Evolutionary conservation across 108 stramenopile genomes (phyloP).

Genomic region (Aureococcus anophagefferens): DNA sequence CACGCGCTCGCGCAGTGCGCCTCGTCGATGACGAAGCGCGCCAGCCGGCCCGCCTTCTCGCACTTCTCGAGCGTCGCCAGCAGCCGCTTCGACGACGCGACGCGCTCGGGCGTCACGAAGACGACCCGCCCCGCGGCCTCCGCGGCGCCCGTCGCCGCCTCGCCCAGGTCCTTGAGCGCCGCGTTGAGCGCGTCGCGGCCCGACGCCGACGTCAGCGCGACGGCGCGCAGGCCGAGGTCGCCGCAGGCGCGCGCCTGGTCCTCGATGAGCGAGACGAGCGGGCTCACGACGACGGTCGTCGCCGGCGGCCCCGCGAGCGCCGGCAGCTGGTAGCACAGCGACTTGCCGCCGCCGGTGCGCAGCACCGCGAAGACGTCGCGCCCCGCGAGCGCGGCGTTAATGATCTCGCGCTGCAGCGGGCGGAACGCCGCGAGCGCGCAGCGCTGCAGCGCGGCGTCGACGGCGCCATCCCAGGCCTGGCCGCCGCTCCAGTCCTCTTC

Average conservation of each 20-base stretch:
- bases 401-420: conserved; percentile 75
- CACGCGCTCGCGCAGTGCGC: conserved; percentile 84
- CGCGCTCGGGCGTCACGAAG: conserved; percentile 96
- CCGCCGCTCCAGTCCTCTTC: no score
- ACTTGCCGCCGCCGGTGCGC: conserved; percentile 97
- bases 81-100: conserved; percentile 61
- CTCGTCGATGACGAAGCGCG: conserved; percentile 96
- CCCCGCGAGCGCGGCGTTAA: conserved; percentile 74
- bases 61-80: conserved; percentile 57
- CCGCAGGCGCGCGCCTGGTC: conserved; percentile 87
- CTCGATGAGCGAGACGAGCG: conserved; percentile 87
- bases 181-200: not conserved
- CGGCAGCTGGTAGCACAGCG: conserved; percentile 89
- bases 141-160: conserved; percentile 65
- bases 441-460: no score
- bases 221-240: conserved; percentile 68
- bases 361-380: conserved; percentile 93
- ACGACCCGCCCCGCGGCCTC: conserved; percentile 84
- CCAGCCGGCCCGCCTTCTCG: conserved; percentile 53
- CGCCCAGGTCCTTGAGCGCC: conserved; percentile 6
- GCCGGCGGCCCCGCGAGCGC: conserved; percentile 89
- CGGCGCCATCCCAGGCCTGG: no score
- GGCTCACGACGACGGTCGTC: conserved; percentile 83
- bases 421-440: conserved; percentile 83
- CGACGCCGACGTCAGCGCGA: conserved; percentile 47